Conservation (phyloP, 2,329 filamentous ascomycete species). For the Coniochaeta sp. region DNA sequence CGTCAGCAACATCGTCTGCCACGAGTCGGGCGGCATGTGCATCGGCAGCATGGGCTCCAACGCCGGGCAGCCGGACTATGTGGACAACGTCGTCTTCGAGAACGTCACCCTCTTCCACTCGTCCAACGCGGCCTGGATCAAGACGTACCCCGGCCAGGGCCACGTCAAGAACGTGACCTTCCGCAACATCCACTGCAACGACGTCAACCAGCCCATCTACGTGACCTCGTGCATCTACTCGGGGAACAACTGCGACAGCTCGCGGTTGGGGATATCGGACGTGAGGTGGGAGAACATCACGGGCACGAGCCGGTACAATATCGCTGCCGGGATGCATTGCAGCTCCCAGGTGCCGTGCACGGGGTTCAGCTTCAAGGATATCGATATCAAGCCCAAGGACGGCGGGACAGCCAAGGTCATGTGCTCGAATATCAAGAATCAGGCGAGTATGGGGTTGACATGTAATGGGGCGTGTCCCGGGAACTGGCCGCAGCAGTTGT, state of each 20-base stretch:
- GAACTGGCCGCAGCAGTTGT: constrained; percentile 29
- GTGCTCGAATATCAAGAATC: constrained; percentile 33
- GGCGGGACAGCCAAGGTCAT: constrained; percentile 31
- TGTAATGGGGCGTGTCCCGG: constrained; percentile 29
- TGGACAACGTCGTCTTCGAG: constrained; percentile 28
- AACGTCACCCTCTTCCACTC: constrained; percentile 28
- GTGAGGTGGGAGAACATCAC: constrained; percentile 42
- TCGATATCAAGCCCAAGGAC: constrained; percentile 34
- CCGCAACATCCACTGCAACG: constrained; percentile 27
- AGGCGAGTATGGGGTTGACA: constrained; percentile 22
- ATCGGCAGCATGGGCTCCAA: constrained; percentile 29
- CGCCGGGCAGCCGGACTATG: constrained; percentile 23
- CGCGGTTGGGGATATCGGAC: constrained; percentile 34
- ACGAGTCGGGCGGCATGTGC: constrained; percentile 28
- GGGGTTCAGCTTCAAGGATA: constrained; percentile 34
- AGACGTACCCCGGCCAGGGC: constrained; percentile 31
- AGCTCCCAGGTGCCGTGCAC: constrained; percentile 32
- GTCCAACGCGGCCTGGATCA: constrained; percentile 34
- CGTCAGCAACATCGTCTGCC: constrained; percentile 28
- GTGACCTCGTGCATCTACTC: constrained; percentile 38
- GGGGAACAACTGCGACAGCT: constrained; percentile 28
- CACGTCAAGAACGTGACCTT: constrained; percentile 36
- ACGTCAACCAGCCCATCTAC: constrained; percentile 42
- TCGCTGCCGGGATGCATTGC: constrained; percentile 39
- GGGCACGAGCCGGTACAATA: constrained; percentile 40